Evolutionary conservation across 1,139 yeast species (phyloP).

Genomic region (Debaryomycetaceae sp.): DNA sequence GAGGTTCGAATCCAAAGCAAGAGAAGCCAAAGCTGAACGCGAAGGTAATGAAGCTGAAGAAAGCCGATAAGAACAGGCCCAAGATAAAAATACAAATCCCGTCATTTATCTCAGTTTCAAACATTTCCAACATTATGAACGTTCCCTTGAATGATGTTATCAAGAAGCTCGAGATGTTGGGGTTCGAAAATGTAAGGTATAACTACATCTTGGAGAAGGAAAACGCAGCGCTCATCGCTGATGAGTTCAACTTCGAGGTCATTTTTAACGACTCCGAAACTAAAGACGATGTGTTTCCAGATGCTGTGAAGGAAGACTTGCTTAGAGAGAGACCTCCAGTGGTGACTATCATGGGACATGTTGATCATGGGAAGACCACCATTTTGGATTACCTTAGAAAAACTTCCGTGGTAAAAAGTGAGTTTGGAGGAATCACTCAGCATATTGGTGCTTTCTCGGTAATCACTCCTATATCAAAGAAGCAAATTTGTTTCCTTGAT

Average conservation of each 20-base stretch:
- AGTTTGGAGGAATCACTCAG: conserved; percentile 96
- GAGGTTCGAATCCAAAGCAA: conserved; percentile 2
- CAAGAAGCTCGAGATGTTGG: conserved; percentile 58
- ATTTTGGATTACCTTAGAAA: conserved; percentile 82
- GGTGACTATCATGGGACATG: conserved; percentile 98
- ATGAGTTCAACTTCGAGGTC: conserved; percentile 78
- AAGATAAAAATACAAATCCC: conserved; percentile 55
- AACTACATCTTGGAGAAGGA: conserved; percentile 83
- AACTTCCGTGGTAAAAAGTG: conserved; percentile 76
- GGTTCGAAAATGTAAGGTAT: conserved; percentile 71
- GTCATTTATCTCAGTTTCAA: conserved; percentile 68
- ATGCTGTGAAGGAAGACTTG: conserved; percentile 33
- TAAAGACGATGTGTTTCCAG: conserved; percentile 65
- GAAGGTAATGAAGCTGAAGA: background rate
- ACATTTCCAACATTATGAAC: conserved; percentile 67
- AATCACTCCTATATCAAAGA: conserved; percentile 66
- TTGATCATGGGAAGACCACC: conserved; percentile 97
- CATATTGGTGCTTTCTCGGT: conserved; percentile 97
- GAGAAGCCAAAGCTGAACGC: conserved; percentile 1
- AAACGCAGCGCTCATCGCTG: conserved; percentile 81
- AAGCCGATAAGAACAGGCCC: background rate
- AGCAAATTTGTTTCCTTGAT: conserved; percentile 82
- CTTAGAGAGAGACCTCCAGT: conserved; percentile 82
- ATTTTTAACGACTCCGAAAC: conserved; percentile 57
- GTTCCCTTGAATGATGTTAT: conserved; percentile 62